phyloP scores from a whole-genome alignment of 2,329 filamentous ascomycete species.

The Trichothecium sympodiale region DNA sequence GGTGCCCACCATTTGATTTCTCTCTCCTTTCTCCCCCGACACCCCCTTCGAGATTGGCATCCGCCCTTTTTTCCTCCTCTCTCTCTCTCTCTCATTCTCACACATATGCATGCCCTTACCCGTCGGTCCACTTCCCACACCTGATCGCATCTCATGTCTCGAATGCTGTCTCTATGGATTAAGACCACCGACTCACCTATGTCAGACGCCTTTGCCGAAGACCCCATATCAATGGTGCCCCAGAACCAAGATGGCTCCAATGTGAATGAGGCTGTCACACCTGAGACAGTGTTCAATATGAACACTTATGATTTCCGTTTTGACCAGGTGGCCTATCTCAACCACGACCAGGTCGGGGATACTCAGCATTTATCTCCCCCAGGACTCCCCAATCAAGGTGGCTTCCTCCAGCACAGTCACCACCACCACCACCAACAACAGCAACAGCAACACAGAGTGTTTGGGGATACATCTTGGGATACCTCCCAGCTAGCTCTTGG shows the following conservation, averaged over 20 bases:
- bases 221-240: slow-evolving; percentile 13
- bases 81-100: too few relatives aligned
- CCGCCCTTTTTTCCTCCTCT: too few relatives aligned
- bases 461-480: slow-evolving; percentile 3
- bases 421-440: slow-evolving; percentile 6
- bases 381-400: slow-evolving; percentile 8
- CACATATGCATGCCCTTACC: too few relatives aligned
- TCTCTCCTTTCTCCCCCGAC: slow-evolving; percentile 4
- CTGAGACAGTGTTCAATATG: slow-evolving; percentile 17
- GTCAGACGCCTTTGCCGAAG: slow-evolving; percentile 10
- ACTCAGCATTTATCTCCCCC: slow-evolving; percentile 21
- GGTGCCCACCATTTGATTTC: slow-evolving; percentile 11
- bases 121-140: not conserved
- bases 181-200: slow-evolving; percentile 13
- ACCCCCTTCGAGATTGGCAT: not conserved
- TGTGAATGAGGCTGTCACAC: slow-evolving; percentile 16
- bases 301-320: slow-evolving; percentile 24
- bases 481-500: slow-evolving; percentile 1
- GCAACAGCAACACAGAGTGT: slow-evolving; percentile 1
- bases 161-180: slow-evolving; percentile 1
- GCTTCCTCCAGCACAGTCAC: slow-evolving; percentile 15
- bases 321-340: slow-evolving; percentile 20
- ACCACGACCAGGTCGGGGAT: slow-evolving; percentile 12
- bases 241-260: slow-evolving; percentile 11
- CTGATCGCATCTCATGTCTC: slow-evolving; percentile 5